Percentiles rank a stretch among this genome's conserved stretches.
phyloP scores from a whole-genome alignment of 2,329 filamentous ascomycete species.

The Ophioceras dolichostomum region DNA sequence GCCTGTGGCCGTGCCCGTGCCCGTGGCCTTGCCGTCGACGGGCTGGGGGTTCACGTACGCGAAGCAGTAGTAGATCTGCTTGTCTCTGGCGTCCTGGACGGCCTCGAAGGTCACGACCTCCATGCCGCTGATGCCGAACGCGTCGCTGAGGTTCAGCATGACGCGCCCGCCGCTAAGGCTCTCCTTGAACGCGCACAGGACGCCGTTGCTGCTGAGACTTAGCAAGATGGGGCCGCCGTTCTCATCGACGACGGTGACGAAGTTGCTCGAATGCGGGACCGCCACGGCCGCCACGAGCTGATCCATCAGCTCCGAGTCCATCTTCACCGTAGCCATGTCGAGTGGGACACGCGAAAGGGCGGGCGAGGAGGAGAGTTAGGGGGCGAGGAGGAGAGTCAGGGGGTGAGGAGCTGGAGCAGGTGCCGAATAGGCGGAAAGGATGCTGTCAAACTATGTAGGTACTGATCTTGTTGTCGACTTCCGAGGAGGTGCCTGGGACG shows the following conservation, averaged over 20 bases:
- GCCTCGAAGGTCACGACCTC: background rate
- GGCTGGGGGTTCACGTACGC: background rate
- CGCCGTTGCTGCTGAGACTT: constrained; percentile 1
- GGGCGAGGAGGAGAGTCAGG: too few species aligned
- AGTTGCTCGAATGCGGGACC: background rate
- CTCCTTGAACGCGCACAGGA: constrained; percentile 1
- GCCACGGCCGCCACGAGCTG: constrained; percentile 1
- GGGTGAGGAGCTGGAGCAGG: too few species aligned
- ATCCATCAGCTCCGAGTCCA: constrained; percentile 1
- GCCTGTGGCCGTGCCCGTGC: background rate
- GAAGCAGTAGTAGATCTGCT: background rate
- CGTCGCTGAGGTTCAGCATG: background rate
- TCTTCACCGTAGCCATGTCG: background rate
- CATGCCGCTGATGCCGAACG: background rate
- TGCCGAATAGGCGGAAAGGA: too few species aligned
- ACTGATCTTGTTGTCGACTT: too few species aligned
- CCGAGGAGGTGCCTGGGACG: too few species aligned
- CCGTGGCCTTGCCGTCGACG: background rate
- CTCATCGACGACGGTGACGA: background rate
- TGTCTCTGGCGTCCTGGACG: background rate
- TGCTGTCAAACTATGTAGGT: too few species aligned
- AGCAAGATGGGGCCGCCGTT: background rate
- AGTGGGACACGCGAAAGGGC: too few species aligned
- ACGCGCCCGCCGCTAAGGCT: background rate
- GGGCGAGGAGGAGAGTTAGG: too few species aligned